Base-by-base conservation (phyloP, 1,284 basidiomycete genomes). In the Pulveroboletus sp. region DNA sequence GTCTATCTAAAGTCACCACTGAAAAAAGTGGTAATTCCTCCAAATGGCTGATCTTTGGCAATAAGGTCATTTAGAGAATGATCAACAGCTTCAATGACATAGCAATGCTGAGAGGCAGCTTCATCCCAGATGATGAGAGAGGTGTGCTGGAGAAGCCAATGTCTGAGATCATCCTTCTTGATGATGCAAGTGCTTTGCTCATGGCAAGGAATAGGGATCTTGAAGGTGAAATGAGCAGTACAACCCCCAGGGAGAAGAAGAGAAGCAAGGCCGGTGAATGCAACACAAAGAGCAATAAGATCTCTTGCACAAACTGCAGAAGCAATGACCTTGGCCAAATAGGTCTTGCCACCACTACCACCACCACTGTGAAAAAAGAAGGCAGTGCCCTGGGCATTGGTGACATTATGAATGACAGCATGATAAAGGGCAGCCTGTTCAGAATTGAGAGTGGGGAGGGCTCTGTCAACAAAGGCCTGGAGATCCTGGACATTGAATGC, bases 321-420 rank as follows among this genome's bases (percentile, higher is more conserved):
- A 15, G 10, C 12, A 13, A 36, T 36, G 12, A 36, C 5, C 11
- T 75, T 78, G 56, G 76, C 75, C 0, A 81, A 43, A 64, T 73
- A 82, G 1, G 78, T 82, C 57, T 82, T 83, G 2, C 78, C 78
- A 56, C n/a, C n/a, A n/a, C n/a, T n/a, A 0, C 80, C 79, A 46
- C 75, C 79, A 26, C 73, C 64, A 44, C 80, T 77, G 55, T 79
- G 62, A 8, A 82, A 52, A 57, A 81, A 82, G 61, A 79, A 80
- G 0, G 58, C 2, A 2, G 33, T 2, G 5, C 56, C 54, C 26
- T 8, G 5, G 3, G 13, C 4, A 13, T 56, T 55, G 29, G 15
- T 3, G 8, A 59, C 53, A 61, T 57, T 63, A 1, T 59, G 1
- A 4, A 65, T 48, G 1, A 65, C 53, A 10, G 50, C 43, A 46